Percentiles rank a stretch among this genome's conserved stretches.
Evolutionary conservation across 768 basidiomycete genomes (phyloP).

Genomic region (Lactifluus volemus): DNA sequence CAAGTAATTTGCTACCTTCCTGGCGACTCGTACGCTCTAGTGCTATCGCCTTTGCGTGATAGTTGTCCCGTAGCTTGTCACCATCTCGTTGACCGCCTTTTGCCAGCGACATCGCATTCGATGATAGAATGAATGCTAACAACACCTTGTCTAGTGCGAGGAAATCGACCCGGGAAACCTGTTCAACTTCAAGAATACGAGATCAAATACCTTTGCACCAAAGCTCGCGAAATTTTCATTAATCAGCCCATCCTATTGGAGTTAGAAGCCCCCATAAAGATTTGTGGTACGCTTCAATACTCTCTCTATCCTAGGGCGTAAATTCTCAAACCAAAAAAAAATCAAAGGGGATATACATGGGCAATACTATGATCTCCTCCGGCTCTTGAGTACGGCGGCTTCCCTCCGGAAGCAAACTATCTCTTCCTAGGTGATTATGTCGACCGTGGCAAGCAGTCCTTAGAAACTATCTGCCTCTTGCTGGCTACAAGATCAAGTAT

Average conservation of each 20-base stretch:
- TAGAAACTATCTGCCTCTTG: conserved; percentile 98
- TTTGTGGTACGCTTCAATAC: conserved; percentile 68
- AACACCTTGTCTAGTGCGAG: conserved; percentile 57
- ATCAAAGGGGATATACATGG: conserved; percentile 91
- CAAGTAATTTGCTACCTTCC: neutral
- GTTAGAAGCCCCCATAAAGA: conserved; percentile 99
- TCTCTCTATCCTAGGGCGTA: neutral
- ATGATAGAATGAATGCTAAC: neutral
- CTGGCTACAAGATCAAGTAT: conserved; percentile 99
- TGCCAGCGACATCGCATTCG: neutral
- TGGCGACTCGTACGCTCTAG: neutral
- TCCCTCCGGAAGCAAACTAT: conserved; percentile 99
- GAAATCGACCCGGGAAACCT: conserved; percentile 96
- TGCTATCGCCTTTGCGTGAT: neutral
- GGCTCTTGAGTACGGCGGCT: conserved; percentile 99
- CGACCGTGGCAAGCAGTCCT: conserved; percentile 96
- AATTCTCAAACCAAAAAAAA: neutral
- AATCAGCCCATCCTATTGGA: conserved; percentile 97
- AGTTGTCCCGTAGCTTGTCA: neutral
- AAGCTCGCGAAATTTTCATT: conserved; percentile 98
- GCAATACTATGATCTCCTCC: conserved; percentile 97
- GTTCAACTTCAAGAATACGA: conserved; percentile 98
- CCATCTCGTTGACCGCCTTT: neutral
- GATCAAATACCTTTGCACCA: conserved; percentile 98
- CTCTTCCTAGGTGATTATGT: conserved; percentile 99